A percentile compares a stretch with the other conserved stretches of the same genome.
Evolutionary conservation across 1,284 basidiomycete species (phyloP).

Genomic region (Entoloma clypeatum): DNA sequence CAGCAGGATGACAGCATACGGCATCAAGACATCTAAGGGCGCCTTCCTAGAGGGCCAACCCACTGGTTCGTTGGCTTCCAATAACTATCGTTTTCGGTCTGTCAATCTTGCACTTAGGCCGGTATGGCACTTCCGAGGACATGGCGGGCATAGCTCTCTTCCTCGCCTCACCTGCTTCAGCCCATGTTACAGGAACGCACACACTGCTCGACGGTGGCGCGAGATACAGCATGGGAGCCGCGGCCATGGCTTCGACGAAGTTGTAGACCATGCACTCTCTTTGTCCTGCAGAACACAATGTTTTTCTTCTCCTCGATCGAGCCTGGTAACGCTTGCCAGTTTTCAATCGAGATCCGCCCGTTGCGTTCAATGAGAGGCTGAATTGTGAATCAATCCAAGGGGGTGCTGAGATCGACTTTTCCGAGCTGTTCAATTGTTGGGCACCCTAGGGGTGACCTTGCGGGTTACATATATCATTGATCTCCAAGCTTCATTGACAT

Average conservation of each 20-base stretch:
- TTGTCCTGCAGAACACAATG: too few species aligned
- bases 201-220: constrained; percentile 70
- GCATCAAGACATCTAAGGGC: constrained; percentile 56
- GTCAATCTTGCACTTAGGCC: constrained; percentile 39
- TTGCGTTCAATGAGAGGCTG: too few species aligned
- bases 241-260: constrained; percentile 36
- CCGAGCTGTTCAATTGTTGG: too few species aligned
- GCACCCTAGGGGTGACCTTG: too few species aligned
- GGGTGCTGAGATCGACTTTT: too few species aligned
- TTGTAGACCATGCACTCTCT: too few species aligned
- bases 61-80: constrained; percentile 42
- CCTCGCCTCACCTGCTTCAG: constrained; percentile 66
- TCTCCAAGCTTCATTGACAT: too few species aligned
- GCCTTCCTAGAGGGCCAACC: constrained; percentile 52
- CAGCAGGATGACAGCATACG: constrained; percentile 84
- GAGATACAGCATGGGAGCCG: constrained; percentile 30
- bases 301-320: too few species aligned
- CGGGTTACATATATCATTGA: too few species aligned
- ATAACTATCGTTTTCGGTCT: neutral
- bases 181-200: constrained; percentile 73
- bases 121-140: constrained; percentile 66
- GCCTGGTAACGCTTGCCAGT: too few species aligned
- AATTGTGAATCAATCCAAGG: too few species aligned
- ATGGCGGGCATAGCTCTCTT: constrained; percentile 75
- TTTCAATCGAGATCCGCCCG: too few species aligned